Evolutionary conservation across 1,139 yeast genomes (phyloP).

Genomic region (Nakaseomyces uthaithaninus): DNA sequence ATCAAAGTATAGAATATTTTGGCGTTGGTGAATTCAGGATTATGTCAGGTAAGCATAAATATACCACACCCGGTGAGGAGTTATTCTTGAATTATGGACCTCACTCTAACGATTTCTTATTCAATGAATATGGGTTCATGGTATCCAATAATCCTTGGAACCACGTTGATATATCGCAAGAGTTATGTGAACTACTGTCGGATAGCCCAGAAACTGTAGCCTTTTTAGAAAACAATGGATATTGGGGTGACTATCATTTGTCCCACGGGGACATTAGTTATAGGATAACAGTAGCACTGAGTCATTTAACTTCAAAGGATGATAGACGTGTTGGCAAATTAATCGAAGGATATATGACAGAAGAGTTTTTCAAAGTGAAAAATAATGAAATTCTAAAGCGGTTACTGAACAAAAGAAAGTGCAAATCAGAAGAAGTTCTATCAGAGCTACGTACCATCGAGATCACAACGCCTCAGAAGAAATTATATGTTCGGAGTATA

Average conservation of each 20-base stretch:
- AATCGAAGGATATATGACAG: conserved; percentile 26
- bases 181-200: conserved; percentile 34
- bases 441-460: neutral
- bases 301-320: conserved; percentile 32
- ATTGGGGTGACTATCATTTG: conserved; percentile 68
- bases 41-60: conserved; percentile 19
- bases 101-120: conserved; percentile 70
- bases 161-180: conserved; percentile 51
- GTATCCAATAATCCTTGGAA: conserved; percentile 55
- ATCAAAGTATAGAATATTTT: conserved; percentile 13
- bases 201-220: conserved; percentile 34
- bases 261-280: conserved; percentile 50
- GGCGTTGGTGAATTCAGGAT: conserved; percentile 23
- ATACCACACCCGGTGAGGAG: conserved; percentile 45
- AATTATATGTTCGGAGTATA: conserved; percentile 5
- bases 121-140: conserved; percentile 82
- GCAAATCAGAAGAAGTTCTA: neutral
- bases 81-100: conserved; percentile 76
- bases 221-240: conserved; percentile 46
- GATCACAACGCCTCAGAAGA: neutral
- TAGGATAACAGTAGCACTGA: conserved; percentile 68
- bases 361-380: conserved; percentile 23
- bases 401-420: conserved; percentile 4
- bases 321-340: conserved; percentile 22
- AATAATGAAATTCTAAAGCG: conserved; percentile 8